Evolutionary conservation across 2,329 filamentous ascomycete genomes (phyloP), one percentile per base, ranked within the genome.

Genomic region (Ophiostoma quercus): DNA sequence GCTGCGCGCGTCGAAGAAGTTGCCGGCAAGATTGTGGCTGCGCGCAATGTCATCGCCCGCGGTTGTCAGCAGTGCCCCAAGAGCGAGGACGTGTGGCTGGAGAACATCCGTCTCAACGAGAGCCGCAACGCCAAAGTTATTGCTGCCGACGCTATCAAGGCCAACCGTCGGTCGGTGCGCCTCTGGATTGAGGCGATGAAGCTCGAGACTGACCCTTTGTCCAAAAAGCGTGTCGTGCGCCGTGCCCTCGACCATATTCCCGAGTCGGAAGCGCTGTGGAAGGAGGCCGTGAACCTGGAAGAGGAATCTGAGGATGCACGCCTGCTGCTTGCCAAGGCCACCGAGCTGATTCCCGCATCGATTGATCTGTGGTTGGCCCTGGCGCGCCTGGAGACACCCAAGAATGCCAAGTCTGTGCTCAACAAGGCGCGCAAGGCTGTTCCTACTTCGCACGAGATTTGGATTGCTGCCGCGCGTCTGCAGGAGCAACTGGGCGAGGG

Each of bases 111-210:
- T 69, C 83, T 99, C 2, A 97, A 97, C 78, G 92, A 97, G 76
- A 88, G 90, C 32, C 90, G 92, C 69, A 99, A 98, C 75, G 94
- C 94, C 70, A 98, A 97, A 80, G 89, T 99, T 72, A 97, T 99
- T 74, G 95, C 94, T 7, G 92, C 94, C 9, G 90, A 94, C 74
- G 95, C 94, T 3, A 96, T 99, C 76, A 92, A 96, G 78, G 89
- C 92, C 68, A 98, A 98, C 74, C 90, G 92, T 72, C 88, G 89
- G 70, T 97, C 94, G 0, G 94, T 97, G 11, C 87, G 90, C 73
- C 82, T 99, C 9, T 99, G 95, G 95, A 89, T 96, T 6, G 94
- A 96, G 77, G 96, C 95, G 0, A 97, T 97, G 88, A 92, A 92
- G 73, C 82, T 99, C 32, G 95, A 99, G 78, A 88, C 88, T 8